Percentiles rank a stretch among this genome's conserved stretches.
These are phyloP conservation scores for Drechslerella coelobrocha DNA, from an alignment of 2,329 filamentous ascomycete genomes.

Conservation along the genomic window DNA sequence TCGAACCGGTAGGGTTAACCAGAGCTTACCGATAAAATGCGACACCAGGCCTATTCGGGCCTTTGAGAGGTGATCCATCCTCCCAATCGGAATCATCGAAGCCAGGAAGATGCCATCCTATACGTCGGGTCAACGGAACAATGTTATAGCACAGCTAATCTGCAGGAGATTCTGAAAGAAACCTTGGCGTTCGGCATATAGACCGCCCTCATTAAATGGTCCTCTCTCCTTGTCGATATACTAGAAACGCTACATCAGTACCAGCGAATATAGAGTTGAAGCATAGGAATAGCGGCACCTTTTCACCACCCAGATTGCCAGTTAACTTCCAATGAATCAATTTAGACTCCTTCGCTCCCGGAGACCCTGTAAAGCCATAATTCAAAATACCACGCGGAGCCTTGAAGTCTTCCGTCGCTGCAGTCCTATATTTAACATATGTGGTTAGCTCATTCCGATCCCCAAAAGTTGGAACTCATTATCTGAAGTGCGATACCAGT, in stretches of 20 bases:
- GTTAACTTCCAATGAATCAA: conserved; percentile 69
- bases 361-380: conserved; percentile 65
- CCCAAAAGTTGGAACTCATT: not conserved
- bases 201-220: conserved; percentile 71
- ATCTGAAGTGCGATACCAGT: conserved; percentile 59
- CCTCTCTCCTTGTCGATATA: conserved; percentile 68
- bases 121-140: not conserved
- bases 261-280: not conserved
- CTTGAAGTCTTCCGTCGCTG: conserved; percentile 66
- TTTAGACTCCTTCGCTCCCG: conserved; percentile 60
- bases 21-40: conserved; percentile 67
- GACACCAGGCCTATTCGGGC: conserved; percentile 57
- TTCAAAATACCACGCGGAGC: conserved; percentile 67
- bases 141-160: not conserved
- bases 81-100: conserved; percentile 63
- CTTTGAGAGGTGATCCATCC: conserved; percentile 59
- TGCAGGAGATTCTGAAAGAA: not conserved
- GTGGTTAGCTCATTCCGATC: not conserved
- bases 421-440: conserved; percentile 55
- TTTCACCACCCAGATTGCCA: conserved; percentile 71
- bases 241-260: conserved; percentile 14
- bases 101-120: conserved; percentile 67
- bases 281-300: conserved; percentile 52
- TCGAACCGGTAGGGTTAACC: not conserved
- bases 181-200: conserved; percentile 65